Percentiles rank a stretch among this genome's conserved stretches.
Conservation (phyloP, 2,329 filamentous ascomycete species). For the Metarhizium guizhouense region DNA sequence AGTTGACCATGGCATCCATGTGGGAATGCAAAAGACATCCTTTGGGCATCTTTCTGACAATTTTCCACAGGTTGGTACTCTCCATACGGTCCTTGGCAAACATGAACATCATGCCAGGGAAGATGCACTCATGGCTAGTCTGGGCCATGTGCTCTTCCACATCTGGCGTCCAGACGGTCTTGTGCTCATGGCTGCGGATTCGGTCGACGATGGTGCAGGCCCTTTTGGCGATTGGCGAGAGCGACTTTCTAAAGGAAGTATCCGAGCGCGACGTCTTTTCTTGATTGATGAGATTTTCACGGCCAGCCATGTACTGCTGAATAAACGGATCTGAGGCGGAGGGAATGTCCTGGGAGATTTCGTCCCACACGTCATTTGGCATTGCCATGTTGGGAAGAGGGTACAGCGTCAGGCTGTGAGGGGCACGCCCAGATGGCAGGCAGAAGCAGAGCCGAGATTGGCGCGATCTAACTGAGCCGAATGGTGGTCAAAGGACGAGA, state of each 20-base stretch:
- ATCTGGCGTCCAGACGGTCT: constrained; percentile 65
- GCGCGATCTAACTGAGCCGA: neutral
- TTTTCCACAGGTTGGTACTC: constrained; percentile 73
- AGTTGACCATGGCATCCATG: constrained; percentile 83
- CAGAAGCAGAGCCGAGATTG: neutral
- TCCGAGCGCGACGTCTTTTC: constrained; percentile 79
- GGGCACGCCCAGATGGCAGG: neutral
- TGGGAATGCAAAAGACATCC: constrained; percentile 81
- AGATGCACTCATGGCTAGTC: constrained; percentile 53
- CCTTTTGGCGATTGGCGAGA: constrained; percentile 69
- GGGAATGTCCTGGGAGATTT: constrained; percentile 48
- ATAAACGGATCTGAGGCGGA: constrained; percentile 63
- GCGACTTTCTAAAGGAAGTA: constrained; percentile 56
- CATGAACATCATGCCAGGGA: constrained; percentile 90
- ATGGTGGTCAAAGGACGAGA: neutral
- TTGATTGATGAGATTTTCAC: constrained; percentile 66
- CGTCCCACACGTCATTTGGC: constrained; percentile 50
- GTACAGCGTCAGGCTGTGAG: neutral
- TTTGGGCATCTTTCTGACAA: constrained; percentile 81
- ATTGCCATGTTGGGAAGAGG: constrained; percentile 25
- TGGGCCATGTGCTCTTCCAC: constrained; percentile 62
- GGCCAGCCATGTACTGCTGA: constrained; percentile 69
- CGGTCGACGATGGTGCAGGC: constrained; percentile 73
- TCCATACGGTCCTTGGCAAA: constrained; percentile 83
- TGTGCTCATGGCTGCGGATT: constrained; percentile 70